phyloP scores from a whole-genome alignment of 2,329 filamentous ascomycete genomes.

The Fusarium lateritium region DNA sequence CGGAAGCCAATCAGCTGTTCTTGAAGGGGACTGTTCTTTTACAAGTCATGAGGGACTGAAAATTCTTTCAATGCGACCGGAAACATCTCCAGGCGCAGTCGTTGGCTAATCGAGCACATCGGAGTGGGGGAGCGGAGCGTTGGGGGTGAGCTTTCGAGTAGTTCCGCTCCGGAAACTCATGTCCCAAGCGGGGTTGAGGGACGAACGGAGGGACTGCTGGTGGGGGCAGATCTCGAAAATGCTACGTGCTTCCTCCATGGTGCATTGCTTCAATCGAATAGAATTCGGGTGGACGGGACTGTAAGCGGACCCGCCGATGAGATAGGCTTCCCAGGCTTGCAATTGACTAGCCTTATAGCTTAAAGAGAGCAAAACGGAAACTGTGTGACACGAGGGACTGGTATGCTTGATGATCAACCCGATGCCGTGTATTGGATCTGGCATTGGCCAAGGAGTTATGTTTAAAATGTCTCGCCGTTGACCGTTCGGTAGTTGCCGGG shows the following conservation, averaged over 20 bases:
- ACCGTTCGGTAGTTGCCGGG: slow-evolving; percentile 7
- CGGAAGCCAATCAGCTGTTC: slow-evolving; percentile 45
- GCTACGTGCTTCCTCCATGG: slow-evolving; percentile 6
- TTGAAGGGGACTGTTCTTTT: not conserved
- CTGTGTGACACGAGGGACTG: slow-evolving; percentile 6
- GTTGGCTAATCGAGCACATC: slow-evolving; percentile 13
- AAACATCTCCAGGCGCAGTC: too few species aligned
- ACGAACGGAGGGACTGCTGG: slow-evolving; percentile 17
- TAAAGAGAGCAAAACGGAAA: slow-evolving; percentile 6
- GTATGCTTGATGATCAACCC: not conserved
- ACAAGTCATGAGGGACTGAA: not conserved
- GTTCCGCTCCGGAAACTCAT: slow-evolving; percentile 25
- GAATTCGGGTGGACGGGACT: slow-evolving; percentile 7
- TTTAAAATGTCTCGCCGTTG: not conserved
- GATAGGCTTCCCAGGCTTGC: not conserved
- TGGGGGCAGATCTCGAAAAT: slow-evolving; percentile 33
- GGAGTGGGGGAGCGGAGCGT: slow-evolving; percentile 20
- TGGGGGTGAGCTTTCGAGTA: slow-evolving; percentile 15
- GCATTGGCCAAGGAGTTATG: slow-evolving; percentile 6
- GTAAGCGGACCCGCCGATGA: slow-evolving; percentile 3
- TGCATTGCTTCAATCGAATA: slow-evolving; percentile 7
- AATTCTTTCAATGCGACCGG: too few species aligned
- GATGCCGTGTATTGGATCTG: not conserved
- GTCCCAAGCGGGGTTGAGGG: slow-evolving; percentile 26
- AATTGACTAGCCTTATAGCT: slow-evolving; percentile 15